Percentiles rank a stretch among this genome's conserved stretches.
These are phyloP conservation scores for Candida wancherniae DNA, from an alignment of 805 yeast species.

Conservation along the genomic window DNA sequence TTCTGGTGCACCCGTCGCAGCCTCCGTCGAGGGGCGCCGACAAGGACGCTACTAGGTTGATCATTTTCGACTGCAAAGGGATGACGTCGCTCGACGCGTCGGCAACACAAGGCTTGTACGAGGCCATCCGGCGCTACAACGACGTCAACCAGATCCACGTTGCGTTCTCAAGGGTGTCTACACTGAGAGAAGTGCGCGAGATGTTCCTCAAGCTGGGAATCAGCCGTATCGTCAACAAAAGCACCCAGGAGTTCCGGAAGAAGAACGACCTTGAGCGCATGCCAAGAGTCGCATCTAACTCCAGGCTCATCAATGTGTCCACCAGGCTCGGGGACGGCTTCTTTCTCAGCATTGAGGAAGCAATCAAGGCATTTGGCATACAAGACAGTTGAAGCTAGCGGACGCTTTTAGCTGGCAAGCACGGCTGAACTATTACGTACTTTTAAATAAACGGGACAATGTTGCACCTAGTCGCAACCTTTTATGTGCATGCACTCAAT, in stretches of 20 bases:
- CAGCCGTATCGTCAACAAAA: slow-evolving; percentile 20
- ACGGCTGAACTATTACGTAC: too few relatives aligned
- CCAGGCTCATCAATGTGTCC: slow-evolving; percentile 8
- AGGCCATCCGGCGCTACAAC: slow-evolving; percentile 51
- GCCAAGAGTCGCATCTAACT: background rate
- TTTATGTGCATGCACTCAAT: too few relatives aligned
- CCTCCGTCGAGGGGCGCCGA: slow-evolving; percentile 45
- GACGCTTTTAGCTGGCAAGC: too few relatives aligned
- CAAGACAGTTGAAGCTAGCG: too few relatives aligned
- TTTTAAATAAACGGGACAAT: too few relatives aligned
- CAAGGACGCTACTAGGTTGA: slow-evolving; percentile 39
- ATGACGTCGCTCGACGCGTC: slow-evolving; percentile 78
- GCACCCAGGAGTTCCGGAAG: slow-evolving; percentile 6
- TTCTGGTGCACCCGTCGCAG: slow-evolving; percentile 70
- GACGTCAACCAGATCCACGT: slow-evolving; percentile 51
- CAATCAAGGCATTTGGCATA: slow-evolving; percentile 36
- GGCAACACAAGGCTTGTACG: slow-evolving; percentile 67
- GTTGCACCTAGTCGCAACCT: too few relatives aligned
- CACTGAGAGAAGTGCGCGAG: slow-evolving; percentile 41
- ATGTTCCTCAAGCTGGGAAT: slow-evolving; percentile 57
- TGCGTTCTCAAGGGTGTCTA: slow-evolving; percentile 57
- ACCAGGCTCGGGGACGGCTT: slow-evolving; percentile 26
- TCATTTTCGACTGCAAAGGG: slow-evolving; percentile 76
- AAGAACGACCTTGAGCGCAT: background rate
- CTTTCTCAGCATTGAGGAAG: slow-evolving; percentile 53